phyloP scores from a whole-genome alignment of 257 asterid species.

The Gentiana straminea region DNA sequence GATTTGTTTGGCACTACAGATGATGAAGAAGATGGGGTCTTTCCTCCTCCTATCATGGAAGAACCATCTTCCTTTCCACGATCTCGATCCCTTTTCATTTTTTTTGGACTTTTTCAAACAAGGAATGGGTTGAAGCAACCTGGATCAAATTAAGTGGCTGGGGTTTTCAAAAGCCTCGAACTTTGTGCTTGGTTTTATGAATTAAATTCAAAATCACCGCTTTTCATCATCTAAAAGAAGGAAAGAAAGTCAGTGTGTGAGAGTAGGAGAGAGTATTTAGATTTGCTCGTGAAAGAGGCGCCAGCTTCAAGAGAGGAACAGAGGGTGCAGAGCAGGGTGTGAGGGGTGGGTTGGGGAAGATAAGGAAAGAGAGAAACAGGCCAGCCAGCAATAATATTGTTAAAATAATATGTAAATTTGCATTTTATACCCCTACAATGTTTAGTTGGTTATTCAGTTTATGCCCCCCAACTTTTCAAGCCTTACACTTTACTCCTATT shows the following conservation, averaged over 20 bases:
- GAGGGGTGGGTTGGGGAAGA: slow-evolving; percentile 20
- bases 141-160: slow-evolving; percentile 47
- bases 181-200: slow-evolving; percentile 42
- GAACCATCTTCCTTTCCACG: slow-evolving; percentile 19
- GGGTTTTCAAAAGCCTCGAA: slow-evolving; percentile 17
- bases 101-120: neutral
- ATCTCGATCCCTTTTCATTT: slow-evolving; percentile 73
- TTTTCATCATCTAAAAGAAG: neutral
- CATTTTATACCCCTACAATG: too few species aligned
- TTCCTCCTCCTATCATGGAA: neutral
- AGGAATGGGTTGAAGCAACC: slow-evolving; percentile 21
- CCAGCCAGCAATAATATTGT: slow-evolving; percentile 11
- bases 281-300: slow-evolving; percentile 45
- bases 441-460: too few species aligned
- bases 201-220: slow-evolving; percentile 9
- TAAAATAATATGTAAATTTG: too few species aligned
- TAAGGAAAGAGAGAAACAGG: slow-evolving; percentile 29
- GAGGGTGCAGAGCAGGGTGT: slow-evolving; percentile 11
- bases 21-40: neutral
- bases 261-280: neutral
- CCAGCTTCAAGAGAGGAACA: slow-evolving; percentile 74
- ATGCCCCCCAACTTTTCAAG: too few species aligned
- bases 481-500: too few species aligned
- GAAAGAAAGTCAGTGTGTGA: too few species aligned
- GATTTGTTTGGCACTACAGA: slow-evolving; percentile 17